Evolutionary conservation across 2,329 filamentous ascomycete genomes (phyloP), one percentile per base, ranked within the genome.

Genomic region (Talaromyces albobiverticillius): DNA sequence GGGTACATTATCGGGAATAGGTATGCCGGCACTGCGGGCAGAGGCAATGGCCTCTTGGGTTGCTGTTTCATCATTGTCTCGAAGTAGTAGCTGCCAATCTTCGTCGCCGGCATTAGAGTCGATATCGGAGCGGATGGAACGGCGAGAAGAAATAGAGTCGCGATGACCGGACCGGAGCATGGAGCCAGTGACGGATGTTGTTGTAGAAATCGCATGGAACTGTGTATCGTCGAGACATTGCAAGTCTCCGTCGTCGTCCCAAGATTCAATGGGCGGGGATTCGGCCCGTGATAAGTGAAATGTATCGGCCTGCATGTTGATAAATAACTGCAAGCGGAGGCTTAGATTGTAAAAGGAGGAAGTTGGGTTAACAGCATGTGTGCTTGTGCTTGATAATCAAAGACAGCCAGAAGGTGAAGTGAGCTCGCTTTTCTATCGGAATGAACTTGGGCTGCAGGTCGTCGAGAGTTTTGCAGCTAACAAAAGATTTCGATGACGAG

Each of bases 11-110:
- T 83, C 79, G 25, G 94, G 94, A 53, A 97, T 84, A 6, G 94
- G 93, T 60, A 99, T 96, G 61, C 94, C 94, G 23, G 91, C 92
- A 68, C 85, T 86, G 65, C 90, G 88, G 31, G 92, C 93, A 6
- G 90, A 89, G 22, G 89, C 84, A 64, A 99, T 93, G 57, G 94
- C 92, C 67, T 95, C 88, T 62, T 86, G 76, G 9, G 88, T 95
- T 1, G 90, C 90, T 59, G 84, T 82, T 64, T 95, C 89, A 68
- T 96, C 92, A 67, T 94, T 88, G 46, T 87, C 89, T 2, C 90
- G 86, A 26, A 97, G 76, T 61, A 93, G 83, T 20, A 97, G 82
- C 63, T 96, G 90, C 78, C 86, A 91, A 71, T 96, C 90, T 64
- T 96, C 90, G 64, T 95, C 90, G 57, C 85, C 88, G 53, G 82